Base-by-base conservation (phyloP, 805 yeast genomes). In the Ogataea parapolymorpha region DNA sequence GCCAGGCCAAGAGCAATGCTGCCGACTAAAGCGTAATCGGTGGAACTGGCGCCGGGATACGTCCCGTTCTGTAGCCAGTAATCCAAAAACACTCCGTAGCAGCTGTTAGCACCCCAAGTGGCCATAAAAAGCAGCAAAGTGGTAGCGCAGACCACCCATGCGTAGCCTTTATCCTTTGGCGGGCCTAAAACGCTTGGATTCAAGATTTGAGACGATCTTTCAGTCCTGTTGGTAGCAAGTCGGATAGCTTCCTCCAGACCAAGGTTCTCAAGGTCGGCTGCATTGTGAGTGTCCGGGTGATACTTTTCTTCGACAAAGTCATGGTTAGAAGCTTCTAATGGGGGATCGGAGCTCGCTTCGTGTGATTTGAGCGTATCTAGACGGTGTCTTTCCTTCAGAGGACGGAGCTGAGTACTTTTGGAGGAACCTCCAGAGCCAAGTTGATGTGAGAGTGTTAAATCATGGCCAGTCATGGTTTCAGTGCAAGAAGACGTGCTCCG, bases 31-130 rank as follows among this genome's bases (percentile, higher is more conserved):
- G 85, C 82, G 54, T 72, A 82, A 46, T 80, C 85, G 39, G 71
- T 60, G 26, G 70, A 65, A 1, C 71, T 57, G 0, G 82, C 83
- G 1, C 80, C 83, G 0, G 63, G 58, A 50, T 75, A 80, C 0
- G 69, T 63, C 13, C 70, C 58, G 34, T 72, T 54, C 24, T 71
- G 69, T 17, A 80, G 44, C 57, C 79, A 82, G 48, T 66, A 71
- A 1, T 79, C 66, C 26, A 82, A 59, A 48, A 75, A 79, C 4
- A 82, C 76, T 37, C 85, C 85, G 55, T 73, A 82, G 9, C 77
- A 77, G 9, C 72, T 62, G 45, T 79, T 80, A 50, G 79, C 71
- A 3, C 90, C 90, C 87, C 87, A 82, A 0, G 85, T 73, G 15
- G 73, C 60, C 46, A 78, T 57, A 9, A 74, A 41, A n/a, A 70